These are phyloP conservation scores for Hanseniaspora hatyaiensis DNA, from an alignment of 805 yeast species.

Conservation along the genomic window DNA sequence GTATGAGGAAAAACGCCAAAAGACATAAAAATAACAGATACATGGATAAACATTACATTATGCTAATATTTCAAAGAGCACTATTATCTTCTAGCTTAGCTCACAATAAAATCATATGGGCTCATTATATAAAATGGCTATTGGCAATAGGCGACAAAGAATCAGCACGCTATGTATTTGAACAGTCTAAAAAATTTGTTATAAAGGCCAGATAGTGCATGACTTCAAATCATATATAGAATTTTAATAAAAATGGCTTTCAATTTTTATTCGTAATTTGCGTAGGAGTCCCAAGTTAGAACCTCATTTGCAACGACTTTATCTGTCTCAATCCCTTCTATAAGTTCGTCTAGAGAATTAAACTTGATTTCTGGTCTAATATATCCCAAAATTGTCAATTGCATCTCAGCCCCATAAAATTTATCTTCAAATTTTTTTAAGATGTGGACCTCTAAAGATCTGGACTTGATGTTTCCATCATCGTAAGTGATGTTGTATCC, in stretches of 20 bases:
- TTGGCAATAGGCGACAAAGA: slow-evolving; percentile 17
- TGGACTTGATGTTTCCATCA: slow-evolving; percentile 41
- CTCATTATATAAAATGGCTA: slow-evolving; percentile 27
- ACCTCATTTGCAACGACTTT: slow-evolving; percentile 48
- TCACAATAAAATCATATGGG: slow-evolving; percentile 27
- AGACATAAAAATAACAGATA: neutral
- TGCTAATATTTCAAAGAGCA: slow-evolving; percentile 28
- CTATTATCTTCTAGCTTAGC: slow-evolving; percentile 23
- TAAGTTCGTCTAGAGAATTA: slow-evolving; percentile 70
- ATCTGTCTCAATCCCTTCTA: slow-evolving; percentile 72
- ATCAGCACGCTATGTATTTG: slow-evolving; percentile 18
- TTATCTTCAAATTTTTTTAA: slow-evolving; percentile 54
- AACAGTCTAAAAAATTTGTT: slow-evolving; percentile 3
- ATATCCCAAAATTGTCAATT: slow-evolving; percentile 68
- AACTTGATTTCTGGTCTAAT: slow-evolving; percentile 84
- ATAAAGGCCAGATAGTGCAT: too few species aligned
- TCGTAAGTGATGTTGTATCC: slow-evolving; percentile 93
- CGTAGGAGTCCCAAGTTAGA: slow-evolving; percentile 3
- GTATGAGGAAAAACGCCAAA: slow-evolving; percentile 13
- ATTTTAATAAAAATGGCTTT: neutral
- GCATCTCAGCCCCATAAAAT: slow-evolving; percentile 75
- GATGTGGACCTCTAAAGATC: slow-evolving; percentile 80
- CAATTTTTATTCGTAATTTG: neutral
- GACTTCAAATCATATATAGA: too few species aligned
- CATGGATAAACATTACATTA: slow-evolving; percentile 18